Conservation (phyloP, 2,329 filamentous ascomycete genomes). For the Pseudogymnoascus destructans region DNA sequence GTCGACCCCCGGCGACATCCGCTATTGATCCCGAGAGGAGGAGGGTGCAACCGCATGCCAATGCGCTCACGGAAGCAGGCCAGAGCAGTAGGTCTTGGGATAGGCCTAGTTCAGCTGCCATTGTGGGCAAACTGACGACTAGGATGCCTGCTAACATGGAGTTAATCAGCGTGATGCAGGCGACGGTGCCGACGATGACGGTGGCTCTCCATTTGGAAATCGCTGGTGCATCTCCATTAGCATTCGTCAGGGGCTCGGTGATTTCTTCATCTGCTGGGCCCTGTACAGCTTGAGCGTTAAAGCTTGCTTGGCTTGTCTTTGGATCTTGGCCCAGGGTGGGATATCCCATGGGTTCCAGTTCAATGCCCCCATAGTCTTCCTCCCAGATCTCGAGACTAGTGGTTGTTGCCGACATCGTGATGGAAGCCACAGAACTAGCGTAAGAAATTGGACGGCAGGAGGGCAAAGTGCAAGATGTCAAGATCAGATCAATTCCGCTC, state of each 20-base stretch:
- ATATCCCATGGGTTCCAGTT: slow-evolving; percentile 13
- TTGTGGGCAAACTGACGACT: slow-evolving; percentile 30
- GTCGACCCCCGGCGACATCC: slow-evolving; percentile 35
- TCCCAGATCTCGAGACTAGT: not conserved
- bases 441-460: not conserved
- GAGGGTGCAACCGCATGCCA: slow-evolving; percentile 33
- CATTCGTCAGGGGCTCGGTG: slow-evolving; percentile 6
- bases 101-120: slow-evolving; percentile 28
- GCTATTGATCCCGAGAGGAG: slow-evolving; percentile 36
- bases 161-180: slow-evolving; percentile 22
- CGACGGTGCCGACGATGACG: slow-evolving; percentile 15
- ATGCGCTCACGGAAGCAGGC: slow-evolving; percentile 27
- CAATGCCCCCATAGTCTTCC: slow-evolving; percentile 8
- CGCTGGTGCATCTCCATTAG: not conserved
- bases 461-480: not conserved
- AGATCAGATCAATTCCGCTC: not conserved
- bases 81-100: slow-evolving; percentile 16
- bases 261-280: slow-evolving; percentile 1
- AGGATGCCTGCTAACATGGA: slow-evolving; percentile 27
- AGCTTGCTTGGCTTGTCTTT: not conserved
- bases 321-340: not conserved
- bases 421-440: not conserved
- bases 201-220: slow-evolving; percentile 15
- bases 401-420: slow-evolving; percentile 4
- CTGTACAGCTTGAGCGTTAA: not conserved